Percentiles rank a stretch among this genome's conserved stretches.
These are phyloP conservation scores for Pseudocercospora macadamiae DNA, from an alignment of 2,329 filamentous ascomycete species.

Conservation along the genomic window DNA sequence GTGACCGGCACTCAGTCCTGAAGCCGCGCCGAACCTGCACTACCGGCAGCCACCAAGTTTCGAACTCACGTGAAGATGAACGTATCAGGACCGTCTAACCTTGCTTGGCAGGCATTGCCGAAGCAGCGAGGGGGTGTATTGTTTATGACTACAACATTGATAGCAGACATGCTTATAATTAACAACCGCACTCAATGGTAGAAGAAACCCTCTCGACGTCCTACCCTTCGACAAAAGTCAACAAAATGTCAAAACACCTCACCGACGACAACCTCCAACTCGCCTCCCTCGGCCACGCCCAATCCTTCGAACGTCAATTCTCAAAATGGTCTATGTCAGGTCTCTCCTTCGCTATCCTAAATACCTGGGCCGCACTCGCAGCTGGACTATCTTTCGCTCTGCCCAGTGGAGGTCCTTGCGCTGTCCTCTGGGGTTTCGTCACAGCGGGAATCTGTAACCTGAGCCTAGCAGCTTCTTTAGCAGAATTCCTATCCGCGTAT, in stretches of 20 bases:
- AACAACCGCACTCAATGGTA: too few relatives aligned
- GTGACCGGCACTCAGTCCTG: too few relatives aligned
- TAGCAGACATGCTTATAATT: too few relatives aligned
- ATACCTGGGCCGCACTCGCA: conserved; percentile 61
- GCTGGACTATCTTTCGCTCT: conserved; percentile 60
- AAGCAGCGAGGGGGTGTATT: background rate
- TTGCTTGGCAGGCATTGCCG: background rate
- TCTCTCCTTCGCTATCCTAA: conserved; percentile 61
- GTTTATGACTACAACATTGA: background rate
- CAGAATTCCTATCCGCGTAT: conserved; percentile 70
- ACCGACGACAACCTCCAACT: conserved; percentile 37
- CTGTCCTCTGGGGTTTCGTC: conserved; percentile 67
- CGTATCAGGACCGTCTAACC: too few relatives aligned
- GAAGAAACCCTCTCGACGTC: too few relatives aligned
- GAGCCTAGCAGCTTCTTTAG: conserved; percentile 66
- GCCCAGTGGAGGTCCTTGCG: conserved; percentile 67
- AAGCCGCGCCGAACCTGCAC: too few relatives aligned
- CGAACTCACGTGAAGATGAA: too few relatives aligned
- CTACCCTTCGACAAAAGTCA: background rate
- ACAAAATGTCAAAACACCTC: background rate
- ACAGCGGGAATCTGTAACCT: conserved; percentile 61
- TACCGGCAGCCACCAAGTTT: too few relatives aligned
- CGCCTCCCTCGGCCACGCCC: conserved; percentile 56
- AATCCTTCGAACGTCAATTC: conserved; percentile 58
- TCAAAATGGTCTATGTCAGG: conserved; percentile 60